A percentile compares a stretch with the other conserved stretches of the same genome.
Conservation (phyloP, 2,329 filamentous ascomycete genomes). For the Ceratocystis lukuohia region DNA sequence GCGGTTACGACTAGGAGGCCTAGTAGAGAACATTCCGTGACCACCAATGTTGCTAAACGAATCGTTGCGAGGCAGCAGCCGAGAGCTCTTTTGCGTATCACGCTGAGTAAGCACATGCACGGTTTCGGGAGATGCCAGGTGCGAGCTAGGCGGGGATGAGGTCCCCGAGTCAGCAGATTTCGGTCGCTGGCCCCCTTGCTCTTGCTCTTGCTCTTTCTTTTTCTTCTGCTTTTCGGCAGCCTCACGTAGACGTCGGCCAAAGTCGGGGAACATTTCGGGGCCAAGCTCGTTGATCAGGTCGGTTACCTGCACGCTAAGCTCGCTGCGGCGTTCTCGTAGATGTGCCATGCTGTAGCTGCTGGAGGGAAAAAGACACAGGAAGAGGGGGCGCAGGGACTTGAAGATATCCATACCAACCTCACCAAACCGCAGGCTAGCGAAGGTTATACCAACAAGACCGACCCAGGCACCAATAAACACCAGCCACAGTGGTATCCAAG, state of each 20-base stretch:
- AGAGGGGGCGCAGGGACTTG: slow-evolving; percentile 80
- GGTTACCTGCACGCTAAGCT: slow-evolving; percentile 70
- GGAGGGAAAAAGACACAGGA: slow-evolving; percentile 71
- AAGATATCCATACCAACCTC: slow-evolving; percentile 98
- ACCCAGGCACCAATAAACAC: slow-evolving; percentile 63
- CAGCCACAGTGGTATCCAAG: slow-evolving; percentile 66
- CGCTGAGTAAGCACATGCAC: slow-evolving; percentile 32
- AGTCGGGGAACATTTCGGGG: slow-evolving; percentile 95
- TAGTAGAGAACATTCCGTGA: slow-evolving; percentile 80
- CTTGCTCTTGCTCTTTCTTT: slow-evolving; percentile 23
- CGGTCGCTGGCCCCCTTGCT: slow-evolving; percentile 27
- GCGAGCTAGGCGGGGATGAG: slow-evolving; percentile 26
- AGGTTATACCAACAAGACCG: slow-evolving; percentile 77
- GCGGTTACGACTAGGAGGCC: slow-evolving; percentile 67
- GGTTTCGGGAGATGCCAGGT: slow-evolving; percentile 29
- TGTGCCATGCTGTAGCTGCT: slow-evolving; percentile 73
- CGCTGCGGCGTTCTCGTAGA: slow-evolving; percentile 56
- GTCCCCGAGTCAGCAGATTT: slow-evolving; percentile 21
- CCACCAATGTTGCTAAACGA: slow-evolving; percentile 81
- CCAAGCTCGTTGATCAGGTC: slow-evolving; percentile 89
- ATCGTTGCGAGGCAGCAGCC: slow-evolving; percentile 65
- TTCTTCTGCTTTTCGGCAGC: slow-evolving; percentile 29
- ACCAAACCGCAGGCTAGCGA: slow-evolving; percentile 83
- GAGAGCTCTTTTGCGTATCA: slow-evolving; percentile 42
- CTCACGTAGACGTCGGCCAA: slow-evolving; percentile 62